Percentiles rank a stretch among this genome's conserved stretches.
Evolutionary conservation across 75 land plant genomes (phyloP).

Genomic region (Azolla pinnata): DNA sequence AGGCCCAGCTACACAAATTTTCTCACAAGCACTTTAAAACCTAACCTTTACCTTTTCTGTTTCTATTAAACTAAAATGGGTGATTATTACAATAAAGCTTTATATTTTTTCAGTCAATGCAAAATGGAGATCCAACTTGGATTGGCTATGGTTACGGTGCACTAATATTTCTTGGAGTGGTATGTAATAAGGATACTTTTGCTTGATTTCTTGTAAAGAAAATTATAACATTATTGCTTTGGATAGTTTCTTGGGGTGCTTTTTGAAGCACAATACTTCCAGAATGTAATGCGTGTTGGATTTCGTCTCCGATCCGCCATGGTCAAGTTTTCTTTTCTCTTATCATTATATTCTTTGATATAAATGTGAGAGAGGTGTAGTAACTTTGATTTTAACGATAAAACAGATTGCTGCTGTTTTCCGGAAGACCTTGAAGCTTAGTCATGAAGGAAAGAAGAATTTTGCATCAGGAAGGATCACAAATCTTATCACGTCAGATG

Average conservation of each 20-base stretch:
- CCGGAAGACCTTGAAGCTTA: conserved; percentile 76
- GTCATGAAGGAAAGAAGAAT: conserved; percentile 58
- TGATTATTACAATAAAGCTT: no score
- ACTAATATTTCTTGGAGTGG: conserved; percentile 78
- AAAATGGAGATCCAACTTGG: conserved; percentile 77
- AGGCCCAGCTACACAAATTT: no score
- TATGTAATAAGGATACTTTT: conserved; percentile 13
- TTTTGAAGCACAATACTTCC: conserved; percentile 88
- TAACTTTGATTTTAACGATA: background rate
- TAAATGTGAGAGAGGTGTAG: background rate
- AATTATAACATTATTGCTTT: conserved; percentile 1
- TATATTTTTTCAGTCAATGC: conserved; percentile 86
- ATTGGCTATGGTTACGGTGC: conserved; percentile 88
- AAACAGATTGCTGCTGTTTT: conserved; percentile 92
- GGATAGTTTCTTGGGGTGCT: conserved; percentile 60
- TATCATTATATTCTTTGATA: background rate
- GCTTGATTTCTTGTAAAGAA: background rate
- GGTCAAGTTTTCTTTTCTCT: conserved; percentile 30
- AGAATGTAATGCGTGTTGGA: conserved; percentile 97
- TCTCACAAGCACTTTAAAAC: no score
- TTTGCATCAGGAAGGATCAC: conserved; percentile 90
- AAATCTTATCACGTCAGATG: conserved; percentile 97
- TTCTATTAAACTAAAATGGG: no score
- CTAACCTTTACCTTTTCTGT: no score
- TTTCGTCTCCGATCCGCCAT: conserved; percentile 71